These are phyloP conservation scores for Fonsecaea erecta DNA, from an alignment of 2,329 filamentous ascomycete genomes.

Conservation along the genomic window DNA sequence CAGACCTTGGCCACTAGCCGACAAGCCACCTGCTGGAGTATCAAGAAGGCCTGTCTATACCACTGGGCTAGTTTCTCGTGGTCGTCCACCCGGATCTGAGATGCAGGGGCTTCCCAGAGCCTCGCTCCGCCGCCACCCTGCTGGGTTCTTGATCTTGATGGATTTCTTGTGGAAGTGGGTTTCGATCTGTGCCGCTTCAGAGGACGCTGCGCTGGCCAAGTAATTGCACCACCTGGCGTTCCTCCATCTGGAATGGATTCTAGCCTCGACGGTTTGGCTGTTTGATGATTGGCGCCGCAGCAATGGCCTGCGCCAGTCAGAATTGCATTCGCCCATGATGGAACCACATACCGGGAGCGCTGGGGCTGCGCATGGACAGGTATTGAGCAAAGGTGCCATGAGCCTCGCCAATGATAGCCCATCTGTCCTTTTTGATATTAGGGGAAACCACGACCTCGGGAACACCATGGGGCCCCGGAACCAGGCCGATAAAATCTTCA, in stretches of 20 bases:
- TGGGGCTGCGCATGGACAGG: slow-evolving; percentile 12
- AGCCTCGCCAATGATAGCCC: slow-evolving; percentile 27
- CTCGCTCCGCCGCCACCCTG: slow-evolving; percentile 43
- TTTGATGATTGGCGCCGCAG: background rate
- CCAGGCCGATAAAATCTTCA: slow-evolving; percentile 30
- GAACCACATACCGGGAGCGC: slow-evolving; percentile 8
- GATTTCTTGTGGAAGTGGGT: slow-evolving; percentile 10
- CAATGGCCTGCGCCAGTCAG: slow-evolving; percentile 15
- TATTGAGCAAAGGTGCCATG: slow-evolving; percentile 22
- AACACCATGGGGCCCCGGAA: slow-evolving; percentile 21
- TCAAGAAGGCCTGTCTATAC: slow-evolving; percentile 49
- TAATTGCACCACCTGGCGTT: slow-evolving; percentile 22
- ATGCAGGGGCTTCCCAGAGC: slow-evolving; percentile 33
- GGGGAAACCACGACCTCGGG: slow-evolving; percentile 27
- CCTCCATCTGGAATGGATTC: background rate
- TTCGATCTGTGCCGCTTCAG: slow-evolving; percentile 28
- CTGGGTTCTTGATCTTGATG: slow-evolving; percentile 25
- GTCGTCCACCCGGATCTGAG: slow-evolving; percentile 45
- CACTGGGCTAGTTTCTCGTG: slow-evolving; percentile 45
- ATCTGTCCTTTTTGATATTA: slow-evolving; percentile 23
- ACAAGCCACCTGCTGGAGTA: slow-evolving; percentile 53
- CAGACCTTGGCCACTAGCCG: slow-evolving; percentile 52
- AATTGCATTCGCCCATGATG: background rate
- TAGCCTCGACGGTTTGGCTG: slow-evolving; percentile 15
- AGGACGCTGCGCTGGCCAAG: slow-evolving; percentile 23